These are phyloP conservation scores for Wickerhamomyces chambardii DNA, from an alignment of 805 yeast genomes.

Conservation along the genomic window DNA sequence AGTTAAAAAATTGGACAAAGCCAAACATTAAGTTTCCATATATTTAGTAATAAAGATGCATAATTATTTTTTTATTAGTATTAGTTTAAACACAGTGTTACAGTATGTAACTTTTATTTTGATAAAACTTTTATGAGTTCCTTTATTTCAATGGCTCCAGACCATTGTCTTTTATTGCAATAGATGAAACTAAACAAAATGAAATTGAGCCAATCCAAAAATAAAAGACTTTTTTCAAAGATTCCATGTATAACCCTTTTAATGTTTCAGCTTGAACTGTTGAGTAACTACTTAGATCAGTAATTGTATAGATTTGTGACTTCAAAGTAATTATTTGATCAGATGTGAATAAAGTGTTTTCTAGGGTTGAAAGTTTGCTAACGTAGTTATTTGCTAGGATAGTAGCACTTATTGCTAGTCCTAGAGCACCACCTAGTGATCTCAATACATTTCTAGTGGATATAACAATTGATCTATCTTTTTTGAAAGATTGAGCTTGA, in stretches of 20 bases:
- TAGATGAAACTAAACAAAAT: slow-evolving; percentile 1
- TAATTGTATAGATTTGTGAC: not conserved
- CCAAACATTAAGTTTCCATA: too few relatives aligned
- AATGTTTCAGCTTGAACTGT: not conserved
- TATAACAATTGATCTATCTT: slow-evolving; percentile 48
- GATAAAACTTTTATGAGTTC: too few relatives aligned
- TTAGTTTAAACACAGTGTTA: too few relatives aligned
- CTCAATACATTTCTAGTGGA: slow-evolving; percentile 43
- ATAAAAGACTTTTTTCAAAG: slow-evolving; percentile 1
- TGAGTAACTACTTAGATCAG: not conserved
- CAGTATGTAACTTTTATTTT: too few relatives aligned
- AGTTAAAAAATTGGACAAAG: too few relatives aligned
- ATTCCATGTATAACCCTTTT: slow-evolving; percentile 1
- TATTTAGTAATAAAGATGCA: too few relatives aligned
- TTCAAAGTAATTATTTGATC: not conserved
- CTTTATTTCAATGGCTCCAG: not conserved
- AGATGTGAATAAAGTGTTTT: not conserved
- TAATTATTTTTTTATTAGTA: too few relatives aligned
- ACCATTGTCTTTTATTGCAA: slow-evolving; percentile 1
- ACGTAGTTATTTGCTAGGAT: not conserved
- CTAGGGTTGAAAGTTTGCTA: not conserved
- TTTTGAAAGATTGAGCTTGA: slow-evolving; percentile 39
- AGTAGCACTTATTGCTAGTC: slow-evolving; percentile 29
- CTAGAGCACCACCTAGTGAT: slow-evolving; percentile 49
- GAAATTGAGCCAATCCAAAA: not conserved